phyloP scores from a whole-genome alignment of 768 basidiomycete species.

The Rhodosporidiobolus odoratus region DNA sequence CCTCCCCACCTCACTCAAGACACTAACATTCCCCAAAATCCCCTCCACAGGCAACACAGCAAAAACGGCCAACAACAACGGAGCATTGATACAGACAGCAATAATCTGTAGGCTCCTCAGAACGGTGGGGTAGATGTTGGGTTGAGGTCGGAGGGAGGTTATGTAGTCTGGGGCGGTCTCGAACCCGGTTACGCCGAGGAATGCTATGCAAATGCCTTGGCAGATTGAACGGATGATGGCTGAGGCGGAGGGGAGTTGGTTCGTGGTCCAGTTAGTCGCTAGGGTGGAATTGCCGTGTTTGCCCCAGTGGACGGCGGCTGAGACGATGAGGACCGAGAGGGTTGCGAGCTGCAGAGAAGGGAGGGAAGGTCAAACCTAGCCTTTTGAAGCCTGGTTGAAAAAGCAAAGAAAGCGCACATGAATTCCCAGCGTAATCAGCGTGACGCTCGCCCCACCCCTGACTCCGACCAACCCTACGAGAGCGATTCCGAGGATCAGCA shows the following conservation, averaged over 20 bases:
- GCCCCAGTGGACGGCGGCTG: conserved; percentile 55
- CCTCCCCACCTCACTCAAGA: conserved; percentile 62
- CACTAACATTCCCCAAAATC: conserved; percentile 56
- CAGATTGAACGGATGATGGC: conserved; percentile 55
- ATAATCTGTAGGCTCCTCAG: conserved; percentile 63
- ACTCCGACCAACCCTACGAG: conserved; percentile 58
- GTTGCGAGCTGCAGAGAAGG: conserved; percentile 50
- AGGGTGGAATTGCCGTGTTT: conserved; percentile 54
- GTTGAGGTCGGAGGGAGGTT: conserved; percentile 54
- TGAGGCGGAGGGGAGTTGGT: conserved; percentile 43
- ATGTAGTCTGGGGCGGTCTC: conserved; percentile 58
- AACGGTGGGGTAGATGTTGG: conserved; percentile 57
- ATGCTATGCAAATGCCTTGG: conserved; percentile 64
- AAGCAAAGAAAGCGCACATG: conserved; percentile 54
- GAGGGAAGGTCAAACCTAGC: neutral
- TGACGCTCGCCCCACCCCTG: conserved; percentile 60
- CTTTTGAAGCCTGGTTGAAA: neutral
- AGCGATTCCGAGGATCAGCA: conserved; percentile 58
- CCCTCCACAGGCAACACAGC: conserved; percentile 57
- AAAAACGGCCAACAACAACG: conserved; percentile 59
- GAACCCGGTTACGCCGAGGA: conserved; percentile 64
- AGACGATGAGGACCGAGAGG: conserved; percentile 57
- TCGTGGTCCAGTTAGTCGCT: conserved; percentile 56
- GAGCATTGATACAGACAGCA: conserved; percentile 56
- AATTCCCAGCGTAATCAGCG: conserved; percentile 56